These are phyloP conservation scores for Histomonas meleagridis DNA, from an alignment of 208 protist genomes.

Conservation along the genomic window DNA sequence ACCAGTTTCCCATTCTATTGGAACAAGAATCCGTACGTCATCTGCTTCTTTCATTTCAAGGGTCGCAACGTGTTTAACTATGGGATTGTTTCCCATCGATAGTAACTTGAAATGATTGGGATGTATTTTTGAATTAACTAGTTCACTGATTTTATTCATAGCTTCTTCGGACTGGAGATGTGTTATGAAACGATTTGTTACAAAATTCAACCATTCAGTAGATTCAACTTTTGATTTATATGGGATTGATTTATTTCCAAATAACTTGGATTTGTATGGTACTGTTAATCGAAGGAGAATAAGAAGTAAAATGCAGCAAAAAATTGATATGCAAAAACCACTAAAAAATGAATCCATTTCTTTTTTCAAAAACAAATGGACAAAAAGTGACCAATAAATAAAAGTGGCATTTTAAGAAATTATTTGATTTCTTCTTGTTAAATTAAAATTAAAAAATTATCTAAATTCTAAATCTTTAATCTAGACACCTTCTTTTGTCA, in stretches of 20 bases:
- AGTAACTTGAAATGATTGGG: background rate
- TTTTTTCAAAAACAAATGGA: too few species aligned
- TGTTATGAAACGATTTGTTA: background rate
- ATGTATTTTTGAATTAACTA: background rate
- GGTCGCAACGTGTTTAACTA: background rate
- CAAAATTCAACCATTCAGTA: background rate
- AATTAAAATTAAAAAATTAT: too few species aligned
- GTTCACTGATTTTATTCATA: background rate
- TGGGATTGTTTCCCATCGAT: background rate
- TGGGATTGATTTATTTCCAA: background rate
- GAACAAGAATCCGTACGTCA: background rate
- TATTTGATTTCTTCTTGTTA: too few species aligned
- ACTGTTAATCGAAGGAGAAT: background rate
- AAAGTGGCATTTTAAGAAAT: too few species aligned
- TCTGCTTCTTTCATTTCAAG: slow-evolving; percentile 28
- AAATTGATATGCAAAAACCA: too few species aligned
- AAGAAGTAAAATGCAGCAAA: background rate
- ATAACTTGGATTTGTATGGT: background rate
- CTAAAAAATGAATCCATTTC: too few species aligned
- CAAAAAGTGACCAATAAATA: too few species aligned
- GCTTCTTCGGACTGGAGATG: background rate
- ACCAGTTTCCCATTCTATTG: background rate
- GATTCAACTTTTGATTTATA: background rate
- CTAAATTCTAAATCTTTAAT: too few species aligned
- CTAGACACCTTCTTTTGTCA: too few species aligned